Evolutionary conservation across 2,329 filamentous ascomycete genomes (phyloP), one percentile per base, ranked within the genome.

Genomic region (Iodosphaeria phyllophila): DNA sequence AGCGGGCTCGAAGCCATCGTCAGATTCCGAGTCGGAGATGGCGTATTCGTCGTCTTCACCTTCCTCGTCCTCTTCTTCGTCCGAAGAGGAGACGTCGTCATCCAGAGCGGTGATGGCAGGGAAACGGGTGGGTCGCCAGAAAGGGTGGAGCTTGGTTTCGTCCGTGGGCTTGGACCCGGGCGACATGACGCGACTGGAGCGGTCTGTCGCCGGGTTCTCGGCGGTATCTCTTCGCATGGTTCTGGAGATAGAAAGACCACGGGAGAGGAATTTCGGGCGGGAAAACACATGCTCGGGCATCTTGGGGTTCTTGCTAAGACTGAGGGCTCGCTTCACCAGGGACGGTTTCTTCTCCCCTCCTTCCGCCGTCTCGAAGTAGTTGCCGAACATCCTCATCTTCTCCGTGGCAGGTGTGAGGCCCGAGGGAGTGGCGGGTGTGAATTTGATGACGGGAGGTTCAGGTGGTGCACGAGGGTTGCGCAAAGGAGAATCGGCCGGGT

Each of bases 101-200:
- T n/a, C n/a, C n/a, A n/a, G n/a, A n/a, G n/a, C n/a, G n/a, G n/a
- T n/a, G n/a, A n/a, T n/a, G n/a, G n/a, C n/a, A n/a, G n/a, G n/a
- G n/a, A n/a, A n/a, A n/a, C n/a, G n/a, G n/a, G n/a, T n/a, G n/a
- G 68, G 67, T 5, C 60, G 54, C 68, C 68, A 74, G 36, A 62
- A 61, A 1, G 68, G 66, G 40, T 74, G 67, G 9, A 73, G 43
- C 33, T 57, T 64, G 23, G 54, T 52, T 19, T 57, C 56, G 22
- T 74, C 66, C 2, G 52, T 43, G 2, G 58, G 64, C 13, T n/a
- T n/a, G n/a, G n/a, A n/a, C n/a, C n/a, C n/a, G n/a, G n/a, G n/a
- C n/a, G n/a, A n/a, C n/a, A n/a, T n/a, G n/a, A n/a, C n/a, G n/a
- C n/a, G n/a, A n/a, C n/a, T n/a, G n/a, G n/a, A n/a, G n/a, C n/a